Conservation (phyloP, 1,139 yeast species). For the Lodderomyces pseudojiufengensis region DNA sequence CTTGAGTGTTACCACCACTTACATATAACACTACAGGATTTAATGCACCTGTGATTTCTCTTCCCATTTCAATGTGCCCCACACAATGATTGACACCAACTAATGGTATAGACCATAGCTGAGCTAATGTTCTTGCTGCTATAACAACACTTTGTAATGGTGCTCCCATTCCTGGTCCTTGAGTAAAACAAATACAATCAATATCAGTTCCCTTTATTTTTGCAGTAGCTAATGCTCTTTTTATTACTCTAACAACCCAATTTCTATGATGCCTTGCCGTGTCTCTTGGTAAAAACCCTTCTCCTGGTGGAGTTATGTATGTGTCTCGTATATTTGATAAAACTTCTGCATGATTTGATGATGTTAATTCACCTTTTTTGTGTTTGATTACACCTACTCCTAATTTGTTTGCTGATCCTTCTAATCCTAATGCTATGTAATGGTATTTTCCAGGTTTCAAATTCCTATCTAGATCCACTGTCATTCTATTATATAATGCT, state of each 20-base stretch:
- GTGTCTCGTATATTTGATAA: constrained; percentile 90
- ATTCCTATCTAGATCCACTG: constrained; percentile 38
- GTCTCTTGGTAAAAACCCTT: constrained; percentile 93
- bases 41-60: constrained; percentile 92
- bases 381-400: constrained; percentile 93
- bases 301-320: constrained; percentile 95
- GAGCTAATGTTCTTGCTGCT: constrained; percentile 83
- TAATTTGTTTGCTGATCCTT: constrained; percentile 94
- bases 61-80: constrained; percentile 98
- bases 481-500: too few species aligned
- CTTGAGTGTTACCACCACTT: constrained; percentile 98
- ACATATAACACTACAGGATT: constrained; percentile 96
- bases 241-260: constrained; percentile 86
- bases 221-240: constrained; percentile 64
- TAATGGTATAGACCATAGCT: constrained; percentile 78
- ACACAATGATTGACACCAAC: constrained; percentile 97
- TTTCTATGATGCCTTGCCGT: constrained; percentile 95
- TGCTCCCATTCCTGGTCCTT: constrained; percentile 99
- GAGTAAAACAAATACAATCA: constrained; percentile 92
- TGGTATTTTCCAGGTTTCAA: constrained; percentile 42
- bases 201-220: constrained; percentile 53
- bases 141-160: constrained; percentile 91
- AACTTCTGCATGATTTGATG: constrained; percentile 63
- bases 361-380: constrained; percentile 46
- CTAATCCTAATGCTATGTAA: constrained; percentile 82